These are phyloP conservation scores for Lumnitzera racemosa DNA, from an alignment of 345 rosid genomes.

Conservation along the genomic window DNA sequence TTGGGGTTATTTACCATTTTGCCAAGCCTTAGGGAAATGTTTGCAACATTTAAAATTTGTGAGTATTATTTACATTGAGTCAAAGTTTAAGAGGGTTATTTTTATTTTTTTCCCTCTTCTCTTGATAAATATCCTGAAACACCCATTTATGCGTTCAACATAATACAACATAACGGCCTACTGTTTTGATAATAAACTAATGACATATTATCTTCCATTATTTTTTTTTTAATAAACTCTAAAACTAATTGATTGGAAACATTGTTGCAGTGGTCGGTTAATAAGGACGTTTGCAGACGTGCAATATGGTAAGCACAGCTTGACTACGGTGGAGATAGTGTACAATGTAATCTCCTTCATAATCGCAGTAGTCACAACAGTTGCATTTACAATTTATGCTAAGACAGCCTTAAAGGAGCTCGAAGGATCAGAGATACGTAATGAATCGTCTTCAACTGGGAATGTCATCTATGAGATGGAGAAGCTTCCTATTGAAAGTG, in stretches of 20 bases:
- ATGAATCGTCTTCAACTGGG: slow-evolving; percentile 15
- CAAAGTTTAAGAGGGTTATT: too few species aligned
- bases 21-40: too few species aligned
- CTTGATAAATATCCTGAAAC: too few species aligned
- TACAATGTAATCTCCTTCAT: slow-evolving; percentile 60
- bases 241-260: background rate
- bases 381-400: slow-evolving; percentile 65
- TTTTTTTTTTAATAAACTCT: slow-evolving; percentile 1
- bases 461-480: slow-evolving; percentile 33
- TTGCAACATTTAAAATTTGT: too few species aligned
- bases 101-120: too few species aligned
- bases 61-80: too few species aligned
- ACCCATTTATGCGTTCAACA: too few species aligned
- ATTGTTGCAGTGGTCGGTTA: slow-evolving; percentile 61
- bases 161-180: too few species aligned
- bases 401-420: slow-evolving; percentile 47
- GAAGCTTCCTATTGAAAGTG: slow-evolving; percentile 33
- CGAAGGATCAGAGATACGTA: slow-evolving; percentile 28
- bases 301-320: slow-evolving; percentile 45
- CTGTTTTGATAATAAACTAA: too few species aligned
- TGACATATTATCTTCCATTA: background rate
- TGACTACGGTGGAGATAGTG: slow-evolving; percentile 57
- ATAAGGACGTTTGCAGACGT: slow-evolving; percentile 70
- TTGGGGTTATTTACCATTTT: too few species aligned
- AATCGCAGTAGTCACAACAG: slow-evolving; percentile 48